phyloP scores from a whole-genome alignment of 495 filamentous ascomycete genomes.

The Penicillium parvum region DNA sequence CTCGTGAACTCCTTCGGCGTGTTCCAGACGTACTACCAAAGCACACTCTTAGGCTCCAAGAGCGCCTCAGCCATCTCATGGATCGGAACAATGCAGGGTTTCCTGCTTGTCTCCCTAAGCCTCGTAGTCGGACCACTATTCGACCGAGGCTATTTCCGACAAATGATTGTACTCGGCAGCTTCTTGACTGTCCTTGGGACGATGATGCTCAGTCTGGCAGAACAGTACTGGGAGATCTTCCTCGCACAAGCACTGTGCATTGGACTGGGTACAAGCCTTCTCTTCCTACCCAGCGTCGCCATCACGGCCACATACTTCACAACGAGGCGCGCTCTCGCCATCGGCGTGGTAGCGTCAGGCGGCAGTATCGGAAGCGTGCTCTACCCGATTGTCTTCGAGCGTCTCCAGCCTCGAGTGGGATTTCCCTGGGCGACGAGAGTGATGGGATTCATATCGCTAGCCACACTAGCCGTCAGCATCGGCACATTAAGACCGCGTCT shows the following conservation, averaged over 20 bases:
- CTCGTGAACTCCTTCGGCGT: constrained; percentile 2
- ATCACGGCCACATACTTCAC: constrained; percentile 33
- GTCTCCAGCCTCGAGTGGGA: constrained; percentile 6
- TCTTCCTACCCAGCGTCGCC: constrained; percentile 33
- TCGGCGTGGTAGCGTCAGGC: constrained; percentile 32
- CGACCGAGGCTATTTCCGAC: constrained; percentile 45
- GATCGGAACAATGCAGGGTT: constrained; percentile 50
- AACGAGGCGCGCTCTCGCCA: constrained; percentile 27
- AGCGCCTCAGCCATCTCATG: constrained; percentile 38
- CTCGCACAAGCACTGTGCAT: constrained; percentile 28
- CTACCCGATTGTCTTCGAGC: not conserved
- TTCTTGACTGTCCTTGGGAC: constrained; percentile 21
- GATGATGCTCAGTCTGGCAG: constrained; percentile 36
- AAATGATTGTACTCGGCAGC: not conserved
- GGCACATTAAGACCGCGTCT: not conserved
- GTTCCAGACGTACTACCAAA: constrained; percentile 4
- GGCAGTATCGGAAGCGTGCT: not conserved
- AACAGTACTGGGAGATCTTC: constrained; percentile 25
- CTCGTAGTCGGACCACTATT: constrained; percentile 54
- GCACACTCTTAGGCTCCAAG: not conserved
- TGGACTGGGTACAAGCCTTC: constrained; percentile 28
- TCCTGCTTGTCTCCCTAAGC: constrained; percentile 50
- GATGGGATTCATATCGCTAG: constrained; percentile 7
- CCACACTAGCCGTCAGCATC: not conserved
- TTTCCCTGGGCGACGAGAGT: constrained; percentile 16